Base-by-base conservation (phyloP, 2,329 filamentous ascomycete species). In the Aspergillus alliaceus region DNA sequence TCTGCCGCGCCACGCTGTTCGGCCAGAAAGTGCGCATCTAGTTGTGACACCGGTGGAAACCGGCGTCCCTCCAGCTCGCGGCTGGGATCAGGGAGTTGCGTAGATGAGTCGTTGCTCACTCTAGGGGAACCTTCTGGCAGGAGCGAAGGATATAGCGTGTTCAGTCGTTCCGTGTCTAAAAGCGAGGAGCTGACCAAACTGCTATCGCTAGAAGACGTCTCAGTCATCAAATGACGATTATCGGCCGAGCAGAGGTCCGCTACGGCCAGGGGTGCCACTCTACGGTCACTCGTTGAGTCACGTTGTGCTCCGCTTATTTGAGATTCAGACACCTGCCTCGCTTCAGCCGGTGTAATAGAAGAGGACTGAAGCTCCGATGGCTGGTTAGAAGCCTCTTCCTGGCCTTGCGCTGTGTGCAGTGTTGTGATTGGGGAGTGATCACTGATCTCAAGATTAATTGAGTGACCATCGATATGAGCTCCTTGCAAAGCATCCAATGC, bases 391-490 rank as follows among this genome's bases (percentile, higher is more conserved):
- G 18, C 9, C 15, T 34, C 44, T 32, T 32, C 27, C 3, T 12
- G 27, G n/a, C 29, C 27, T 27, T 48, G 44, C 24, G 27, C 20
- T 32, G 46, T 20, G 20, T 6, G 44, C 27, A 66, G 32, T 32
- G 35, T 40, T 20, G 59, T 47, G 51, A 70, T 67, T 2, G 69
- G 66, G 7, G 61, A 52, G 55, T 64, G 63, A 42, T 76, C 67
- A 53, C 70, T 73, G 51, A 70, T 72, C 54, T 77, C 75, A 24
- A 77, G 62, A 56, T 77, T 76, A 51, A 77, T 72, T 6, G 71
- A 67, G 48, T 75, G 72, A 2, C 73, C 75, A 60, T 75, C 72
- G 59, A 77, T 72, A 54, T 68, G 56, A 14, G 63, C 58, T 29
- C 75, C 72, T 56, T 74, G 74, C 20, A 78, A 59, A 25, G 68